Percentiles rank a stretch among this genome's conserved stretches.
phyloP scores from a whole-genome alignment of 192 early-diverging fungal genomes.

The Endogone sp. region DNA sequence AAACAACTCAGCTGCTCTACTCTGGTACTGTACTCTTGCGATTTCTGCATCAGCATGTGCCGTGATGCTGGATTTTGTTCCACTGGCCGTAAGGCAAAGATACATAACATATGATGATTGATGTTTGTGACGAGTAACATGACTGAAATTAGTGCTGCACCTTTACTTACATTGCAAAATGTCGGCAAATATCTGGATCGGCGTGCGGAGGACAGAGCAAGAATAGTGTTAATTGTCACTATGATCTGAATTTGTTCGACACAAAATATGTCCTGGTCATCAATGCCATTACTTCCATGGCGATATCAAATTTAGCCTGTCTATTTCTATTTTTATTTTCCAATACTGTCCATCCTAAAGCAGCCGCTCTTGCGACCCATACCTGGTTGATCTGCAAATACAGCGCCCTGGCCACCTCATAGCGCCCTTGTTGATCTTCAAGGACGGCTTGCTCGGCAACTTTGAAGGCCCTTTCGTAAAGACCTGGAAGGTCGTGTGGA shows the following conservation, averaged over 20 bases:
- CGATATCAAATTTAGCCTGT: neutral
- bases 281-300: too few relatives aligned
- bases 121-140: too few relatives aligned
- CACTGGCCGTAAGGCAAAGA: neutral
- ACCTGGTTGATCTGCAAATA: slow-evolving; percentile 25
- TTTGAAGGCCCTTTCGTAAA: slow-evolving; percentile 8
- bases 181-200: neutral
- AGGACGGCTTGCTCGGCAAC: slow-evolving; percentile 24
- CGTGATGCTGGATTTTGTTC: slow-evolving; percentile 5
- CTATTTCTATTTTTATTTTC: too few relatives aligned
- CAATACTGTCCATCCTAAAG: neutral
- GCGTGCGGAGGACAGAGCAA: too few relatives aligned
- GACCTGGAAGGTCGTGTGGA: neutral
- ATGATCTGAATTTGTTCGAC: too few relatives aligned
- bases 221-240: too few relatives aligned
- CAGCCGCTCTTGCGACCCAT: neutral
- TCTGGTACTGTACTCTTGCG: slow-evolving; percentile 21
- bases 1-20: slow-evolving; percentile 24
- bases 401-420: slow-evolving; percentile 16
- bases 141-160: neutral
- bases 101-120: neutral
- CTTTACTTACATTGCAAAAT: neutral
- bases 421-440: slow-evolving; percentile 13
- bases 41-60: slow-evolving; percentile 26
- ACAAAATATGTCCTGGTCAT: too few relatives aligned